Conservation (phyloP, 1,139 yeast species). For the Taphrina betulina region DNA sequence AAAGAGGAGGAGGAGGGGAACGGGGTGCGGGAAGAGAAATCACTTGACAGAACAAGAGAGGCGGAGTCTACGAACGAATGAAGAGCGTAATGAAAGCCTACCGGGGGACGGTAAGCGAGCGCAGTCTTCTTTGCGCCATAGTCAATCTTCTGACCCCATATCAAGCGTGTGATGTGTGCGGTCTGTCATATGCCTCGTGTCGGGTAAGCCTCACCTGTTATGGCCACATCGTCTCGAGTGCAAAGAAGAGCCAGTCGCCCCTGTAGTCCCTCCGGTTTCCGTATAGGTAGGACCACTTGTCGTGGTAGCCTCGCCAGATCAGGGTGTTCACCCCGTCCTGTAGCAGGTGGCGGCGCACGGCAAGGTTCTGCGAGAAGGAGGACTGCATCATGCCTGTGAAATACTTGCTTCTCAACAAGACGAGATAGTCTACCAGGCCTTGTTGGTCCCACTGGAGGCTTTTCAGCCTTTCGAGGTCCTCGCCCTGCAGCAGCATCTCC, state of each 20-base stretch:
- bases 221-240: slow-evolving; percentile 12
- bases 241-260: slow-evolving; percentile 5
- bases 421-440: slow-evolving; percentile 7
- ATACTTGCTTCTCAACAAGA: neutral
- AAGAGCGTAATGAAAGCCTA: too few species aligned
- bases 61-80: too few species aligned
- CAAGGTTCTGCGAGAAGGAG: slow-evolving; percentile 7
- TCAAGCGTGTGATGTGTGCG: too few species aligned
- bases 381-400: slow-evolving; percentile 5
- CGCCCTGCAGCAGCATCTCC: neutral
- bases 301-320: slow-evolving; percentile 5
- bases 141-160: too few species aligned
- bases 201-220: too few species aligned
- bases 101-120: too few species aligned
- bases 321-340: neutral
- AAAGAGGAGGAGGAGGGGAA: too few species aligned
- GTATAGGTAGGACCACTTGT: neutral
- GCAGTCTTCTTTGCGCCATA: too few species aligned
- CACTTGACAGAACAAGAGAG: too few species aligned
- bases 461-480: neutral
- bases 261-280: neutral
- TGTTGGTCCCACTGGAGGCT: slow-evolving; percentile 8
- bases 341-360: slow-evolving; percentile 4
- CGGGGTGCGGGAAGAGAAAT: too few species aligned
- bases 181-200: too few species aligned